Percentiles rank a stretch among this genome's conserved stretches.
Conservation (phyloP, 371 early-diverging fungal species). For the Cokeromyces recurvatus region DNA sequence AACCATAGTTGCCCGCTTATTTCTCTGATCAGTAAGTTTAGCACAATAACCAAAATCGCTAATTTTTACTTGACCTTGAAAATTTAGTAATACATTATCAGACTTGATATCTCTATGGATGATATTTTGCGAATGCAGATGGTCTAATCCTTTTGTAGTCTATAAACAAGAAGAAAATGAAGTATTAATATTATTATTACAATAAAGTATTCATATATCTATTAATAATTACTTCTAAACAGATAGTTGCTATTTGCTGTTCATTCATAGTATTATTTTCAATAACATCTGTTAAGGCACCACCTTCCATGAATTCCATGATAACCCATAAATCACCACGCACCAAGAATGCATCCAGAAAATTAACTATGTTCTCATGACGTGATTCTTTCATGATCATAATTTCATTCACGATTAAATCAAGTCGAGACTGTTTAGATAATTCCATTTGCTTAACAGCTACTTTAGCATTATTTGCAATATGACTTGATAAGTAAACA, state of each 20-base stretch:
- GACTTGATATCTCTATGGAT: slow-evolving; percentile 92
- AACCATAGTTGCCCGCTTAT: slow-evolving; percentile 83
- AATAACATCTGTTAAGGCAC: slow-evolving; percentile 93
- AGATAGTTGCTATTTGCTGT: slow-evolving; percentile 86
- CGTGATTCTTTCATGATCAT: slow-evolving; percentile 94
- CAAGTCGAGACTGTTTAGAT: slow-evolving; percentile 86
- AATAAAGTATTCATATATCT: too few species aligned
- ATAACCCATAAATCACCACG: slow-evolving; percentile 92
- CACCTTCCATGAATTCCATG: slow-evolving; percentile 98
- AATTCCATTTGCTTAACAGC: slow-evolving; percentile 98
- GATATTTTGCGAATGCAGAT: slow-evolving; percentile 77
- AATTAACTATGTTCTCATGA: slow-evolving; percentile 96
- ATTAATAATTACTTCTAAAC: slow-evolving; percentile 64
- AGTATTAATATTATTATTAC: background rate
- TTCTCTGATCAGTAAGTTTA: slow-evolving; percentile 67
- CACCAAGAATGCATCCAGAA: slow-evolving; percentile 86
- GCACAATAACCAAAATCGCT: slow-evolving; percentile 93
- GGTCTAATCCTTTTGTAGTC: slow-evolving; percentile 67
- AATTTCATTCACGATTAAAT: slow-evolving; percentile 95
- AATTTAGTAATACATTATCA: slow-evolving; percentile 79
- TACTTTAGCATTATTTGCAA: slow-evolving; percentile 62
- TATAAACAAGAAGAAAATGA: background rate
- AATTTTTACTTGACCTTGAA: slow-evolving; percentile 82
- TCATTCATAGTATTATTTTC: slow-evolving; percentile 88
- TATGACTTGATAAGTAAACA: slow-evolving; percentile 80